Evolutionary conservation across 192 early-diverging fungal species (phyloP).

Genomic region (Cetraspora pellucida): DNA sequence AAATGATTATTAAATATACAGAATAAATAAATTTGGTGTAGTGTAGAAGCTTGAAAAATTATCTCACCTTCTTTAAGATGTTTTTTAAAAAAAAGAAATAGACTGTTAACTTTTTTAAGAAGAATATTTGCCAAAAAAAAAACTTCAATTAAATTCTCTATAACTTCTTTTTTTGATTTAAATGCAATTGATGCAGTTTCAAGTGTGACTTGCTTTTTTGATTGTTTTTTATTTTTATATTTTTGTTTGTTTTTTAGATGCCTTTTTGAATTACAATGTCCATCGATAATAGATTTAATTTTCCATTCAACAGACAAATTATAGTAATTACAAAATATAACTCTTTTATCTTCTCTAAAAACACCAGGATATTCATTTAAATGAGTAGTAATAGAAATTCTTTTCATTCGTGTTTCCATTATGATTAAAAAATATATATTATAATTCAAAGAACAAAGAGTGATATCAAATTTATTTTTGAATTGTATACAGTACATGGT

Average conservation of each 20-base stretch:
- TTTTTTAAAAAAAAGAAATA: slow-evolving; percentile 12
- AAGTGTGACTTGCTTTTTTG: not conserved
- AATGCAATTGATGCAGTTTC: not conserved
- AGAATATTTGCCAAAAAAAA: not conserved
- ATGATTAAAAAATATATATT: no score
- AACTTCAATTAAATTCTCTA: not conserved
- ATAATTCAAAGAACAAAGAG: no score
- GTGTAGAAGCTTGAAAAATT: not conserved
- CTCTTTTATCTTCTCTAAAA: no score
- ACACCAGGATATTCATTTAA: not conserved
- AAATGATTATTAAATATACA: no score
- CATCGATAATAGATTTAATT: not conserved
- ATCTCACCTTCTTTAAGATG: slow-evolving; percentile 3
- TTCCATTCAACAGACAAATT: not conserved
- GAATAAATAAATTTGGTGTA: no score
- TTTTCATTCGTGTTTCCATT: no score
- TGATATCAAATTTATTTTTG: no score
- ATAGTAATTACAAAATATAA: slow-evolving; percentile 12
- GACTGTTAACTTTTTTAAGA: not conserved
- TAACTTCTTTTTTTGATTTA: slow-evolving; percentile 11
- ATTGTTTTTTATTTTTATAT: not conserved
- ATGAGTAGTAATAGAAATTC: no score
- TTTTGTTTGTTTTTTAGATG: not conserved
- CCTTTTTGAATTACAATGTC: not conserved
- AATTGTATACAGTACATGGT: no score